Evolutionary conservation across 2,329 filamentous ascomycete species (phyloP), one percentile per base, ranked within the genome.

Genomic region (Trichoderma sp.): DNA sequence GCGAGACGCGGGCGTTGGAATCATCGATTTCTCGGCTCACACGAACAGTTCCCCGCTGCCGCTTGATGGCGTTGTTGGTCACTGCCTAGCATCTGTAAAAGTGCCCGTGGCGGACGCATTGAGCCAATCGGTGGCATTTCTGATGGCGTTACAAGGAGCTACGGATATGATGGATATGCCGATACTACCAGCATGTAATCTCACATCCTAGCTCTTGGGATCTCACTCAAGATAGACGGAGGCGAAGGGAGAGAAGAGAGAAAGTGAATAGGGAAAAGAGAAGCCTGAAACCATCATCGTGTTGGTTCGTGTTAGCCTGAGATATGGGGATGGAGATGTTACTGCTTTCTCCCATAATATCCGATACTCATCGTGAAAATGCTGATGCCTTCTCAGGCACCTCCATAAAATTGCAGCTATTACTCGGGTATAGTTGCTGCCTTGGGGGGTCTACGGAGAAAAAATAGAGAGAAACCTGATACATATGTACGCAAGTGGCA

Each of bases 381-480:
- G 35, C 59, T 71, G 56, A 63, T 71, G 68, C 68, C 68, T 71
- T 24, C 18, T 50, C 68, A 71, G 68, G 68, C 68, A 71, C 56
- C 53, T 33, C 18, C 38, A 50, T 63, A 12, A 21, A 45, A 8
- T 29, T 35, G 45, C n/a, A 53, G n/a, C n/a, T 21, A 53, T 53
- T 53, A 8, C 45, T 53, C 41, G 41, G 41, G 18, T 45, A 45
- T 35, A n/a, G 5, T 69, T 60, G 67, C 67, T 41, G 67, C 67
- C 67, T 71, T 35, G 66, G 24, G 21, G 66, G 45, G 18, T 53
- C 18, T 68, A 12, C 38, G 24, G 64, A 38, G 41, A 21, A n/a
- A 29, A n/a, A 38, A 27, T 18, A 27, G 18, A 29, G n/a, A 11
- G 6, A 21, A 24, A 21, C 9, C 11, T 11, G 50, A 56, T 12